These are phyloP conservation scores for Candida awuae DNA, from an alignment of 805 yeast genomes.

Conservation along the genomic window DNA sequence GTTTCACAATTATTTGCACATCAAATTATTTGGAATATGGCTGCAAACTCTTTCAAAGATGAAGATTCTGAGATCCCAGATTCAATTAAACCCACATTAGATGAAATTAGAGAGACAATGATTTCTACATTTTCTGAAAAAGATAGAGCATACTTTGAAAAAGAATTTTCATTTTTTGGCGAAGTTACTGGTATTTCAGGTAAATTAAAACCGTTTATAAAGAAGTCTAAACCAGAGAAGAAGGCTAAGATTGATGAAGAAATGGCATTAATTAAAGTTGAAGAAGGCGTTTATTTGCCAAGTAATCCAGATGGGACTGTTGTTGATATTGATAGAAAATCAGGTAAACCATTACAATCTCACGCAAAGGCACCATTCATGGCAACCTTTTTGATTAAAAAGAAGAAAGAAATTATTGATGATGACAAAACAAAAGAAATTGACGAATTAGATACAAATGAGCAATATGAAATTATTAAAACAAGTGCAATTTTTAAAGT, in stretches of 20 bases:
- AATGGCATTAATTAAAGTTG: conserved; percentile 68
- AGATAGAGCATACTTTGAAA: conserved; percentile 63
- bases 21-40: conserved; percentile 96
- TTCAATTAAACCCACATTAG: conserved; percentile 73
- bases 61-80: conserved; percentile 82
- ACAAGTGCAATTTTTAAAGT: conserved; percentile 97
- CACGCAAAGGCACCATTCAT: conserved; percentile 98
- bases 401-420: conserved; percentile 17
- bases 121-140: conserved; percentile 47
- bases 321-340: conserved; percentile 80
- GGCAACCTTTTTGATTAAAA: conserved; percentile 86
- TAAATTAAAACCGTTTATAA: conserved; percentile 87
- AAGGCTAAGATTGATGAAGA: conserved; percentile 94
- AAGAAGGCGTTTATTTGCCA: conserved; percentile 85
- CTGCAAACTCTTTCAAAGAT: conserved; percentile 85
- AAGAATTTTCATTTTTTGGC: conserved; percentile 81
- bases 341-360: conserved; percentile 92
- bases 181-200: conserved; percentile 94
- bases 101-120: conserved; percentile 61
- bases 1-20: conserved; percentile 90
- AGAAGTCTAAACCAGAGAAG: conserved; percentile 92
- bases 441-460: conserved; percentile 1
- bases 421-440: background rate
- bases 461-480: conserved; percentile 24
- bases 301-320: conserved; percentile 96